phyloP scores from a whole-genome alignment of 768 basidiomycete genomes.

The Mycena haematopus region DNA sequence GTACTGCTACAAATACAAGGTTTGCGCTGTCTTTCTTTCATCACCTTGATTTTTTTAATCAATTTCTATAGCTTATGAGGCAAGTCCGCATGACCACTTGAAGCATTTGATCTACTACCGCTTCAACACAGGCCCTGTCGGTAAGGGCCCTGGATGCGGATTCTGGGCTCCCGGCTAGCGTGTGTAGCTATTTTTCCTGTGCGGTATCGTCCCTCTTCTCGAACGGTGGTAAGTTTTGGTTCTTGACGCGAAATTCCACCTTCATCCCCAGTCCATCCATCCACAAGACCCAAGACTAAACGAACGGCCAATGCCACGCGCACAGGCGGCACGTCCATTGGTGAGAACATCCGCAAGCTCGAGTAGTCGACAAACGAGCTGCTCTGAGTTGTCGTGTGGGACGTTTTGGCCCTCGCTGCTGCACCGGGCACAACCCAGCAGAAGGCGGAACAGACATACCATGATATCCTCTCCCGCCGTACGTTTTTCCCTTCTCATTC shows the following conservation, averaged over 20 bases:
- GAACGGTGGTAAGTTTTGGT: conserved; percentile 79
- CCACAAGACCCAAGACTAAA: no score
- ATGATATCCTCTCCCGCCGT: conserved; percentile 62
- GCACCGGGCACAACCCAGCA: conserved; percentile 53
- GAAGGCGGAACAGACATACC: conserved; percentile 78
- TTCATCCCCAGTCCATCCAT: no score
- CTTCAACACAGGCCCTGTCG: conserved; percentile 99
- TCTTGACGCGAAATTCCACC: background rate
- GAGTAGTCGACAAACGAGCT: no score
- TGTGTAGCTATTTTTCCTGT: conserved; percentile 99
- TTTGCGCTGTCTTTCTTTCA: conserved; percentile 36
- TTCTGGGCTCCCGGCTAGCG: conserved; percentile 99
- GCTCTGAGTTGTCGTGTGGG: no score
- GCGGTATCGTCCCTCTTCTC: conserved; percentile 95
- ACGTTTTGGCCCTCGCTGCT: conserved; percentile 63
- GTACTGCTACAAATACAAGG: conserved; percentile 99
- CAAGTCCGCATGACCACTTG: conserved; percentile 98
- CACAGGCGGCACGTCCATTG: no score
- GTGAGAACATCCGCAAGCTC: no score
- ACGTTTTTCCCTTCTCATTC: conserved; percentile 25
- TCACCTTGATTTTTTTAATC: conserved; percentile 14
- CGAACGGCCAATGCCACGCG: no score
- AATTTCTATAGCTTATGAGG: conserved; percentile 78
- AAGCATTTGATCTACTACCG: conserved; percentile 99
- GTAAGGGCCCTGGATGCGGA: conserved; percentile 97